Base-by-base conservation (phyloP, 192 early-diverging fungal species). In the Umbelopsis isabellina region DNA sequence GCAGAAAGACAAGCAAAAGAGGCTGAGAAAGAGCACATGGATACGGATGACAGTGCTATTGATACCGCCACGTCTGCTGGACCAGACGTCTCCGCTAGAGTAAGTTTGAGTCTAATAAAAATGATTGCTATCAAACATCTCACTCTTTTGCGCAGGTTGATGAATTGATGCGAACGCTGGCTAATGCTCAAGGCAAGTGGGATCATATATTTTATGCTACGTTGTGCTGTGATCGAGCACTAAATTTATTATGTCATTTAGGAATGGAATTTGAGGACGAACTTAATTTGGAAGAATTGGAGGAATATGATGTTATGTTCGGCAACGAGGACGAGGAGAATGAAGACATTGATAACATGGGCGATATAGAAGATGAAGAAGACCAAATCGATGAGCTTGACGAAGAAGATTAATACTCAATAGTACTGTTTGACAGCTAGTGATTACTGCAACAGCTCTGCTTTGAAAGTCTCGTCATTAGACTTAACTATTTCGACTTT, bases 221-320 rank as follows among this genome's bases (percentile, higher is more conserved):
- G 27, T 35, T n/a, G 16, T 1, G 15, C 30, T 0, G 30, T 18
- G 2, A 1, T 11, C 30, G 11, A 0, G 1, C 33, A 0, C 11
- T 61, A 25, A 23, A 35, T 16, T 35, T 23, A 61, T 16, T 35
- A n/a, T 25, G 25, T 25, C 0, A 27, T 51, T 16, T 35, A 61
- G 37, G 37, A 10, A 41, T 11, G 4, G 69, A 71, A 18, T 55
- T 71, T 71, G 69, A 69, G 30, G 49, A 51, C 20, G 69, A 71
- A 15, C 41, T 61, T 6, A 27, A 50, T 15, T 22, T 71, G 50
- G 69, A 71, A 10, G 69, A 55, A 46, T 21, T 71, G 20, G 52
- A 71, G 9, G 69, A 71, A 53, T 71, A 71, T 45, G 69, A 71
- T 23, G 69, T 58, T 71, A 53, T 71, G 45, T 71, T 71, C 16